These are phyloP conservation scores for Termitomyces sp. DNA, from an alignment of 1,284 basidiomycete genomes.

Conservation along the genomic window DNA sequence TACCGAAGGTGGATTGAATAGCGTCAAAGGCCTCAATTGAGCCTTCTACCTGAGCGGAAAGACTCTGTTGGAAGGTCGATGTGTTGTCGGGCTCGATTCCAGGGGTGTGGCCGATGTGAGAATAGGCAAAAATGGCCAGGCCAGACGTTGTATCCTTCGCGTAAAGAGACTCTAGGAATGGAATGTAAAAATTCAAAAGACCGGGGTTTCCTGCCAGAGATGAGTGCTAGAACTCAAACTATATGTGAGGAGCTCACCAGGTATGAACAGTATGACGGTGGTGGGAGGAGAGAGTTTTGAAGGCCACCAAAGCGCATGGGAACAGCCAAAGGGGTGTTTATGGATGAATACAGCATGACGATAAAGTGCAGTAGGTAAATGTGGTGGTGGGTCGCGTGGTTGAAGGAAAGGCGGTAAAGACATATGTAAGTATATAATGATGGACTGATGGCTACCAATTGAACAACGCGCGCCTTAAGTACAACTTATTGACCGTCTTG, in stretches of 20 bases:
- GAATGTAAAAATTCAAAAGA: slow-evolving; percentile 51
- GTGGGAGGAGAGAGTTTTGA: slow-evolving; percentile 27
- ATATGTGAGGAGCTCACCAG: slow-evolving; percentile 32
- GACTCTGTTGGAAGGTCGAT: slow-evolving; percentile 21
- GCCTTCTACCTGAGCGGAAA: slow-evolving; percentile 45
- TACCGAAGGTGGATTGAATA: slow-evolving; percentile 31
- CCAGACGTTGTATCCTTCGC: slow-evolving; percentile 28
- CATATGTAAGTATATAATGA: neutral
- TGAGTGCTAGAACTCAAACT: neutral
- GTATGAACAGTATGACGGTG: slow-evolving; percentile 50
- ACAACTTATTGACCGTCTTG: slow-evolving; percentile 8
- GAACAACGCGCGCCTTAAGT: slow-evolving; percentile 3
- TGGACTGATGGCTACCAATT: slow-evolving; percentile 8
- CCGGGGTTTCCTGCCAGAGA: slow-evolving; percentile 53
- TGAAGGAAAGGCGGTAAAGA: slow-evolving; percentile 34
- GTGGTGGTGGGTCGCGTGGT: slow-evolving; percentile 12
- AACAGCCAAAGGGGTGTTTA: slow-evolving; percentile 30
- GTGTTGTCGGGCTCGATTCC: slow-evolving; percentile 19
- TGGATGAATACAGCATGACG: slow-evolving; percentile 36
- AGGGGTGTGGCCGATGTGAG: slow-evolving; percentile 51
- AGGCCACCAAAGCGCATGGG: slow-evolving; percentile 55
- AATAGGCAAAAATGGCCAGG: slow-evolving; percentile 48
- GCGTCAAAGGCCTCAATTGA: slow-evolving; percentile 47
- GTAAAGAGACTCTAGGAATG: slow-evolving; percentile 48
- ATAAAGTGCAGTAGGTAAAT: slow-evolving; percentile 14